Percentiles rank a stretch among this genome's conserved stretches.
These are phyloP conservation scores for Boechera stricta DNA, from an alignment of 345 rosid species.

Conservation along the genomic window DNA sequence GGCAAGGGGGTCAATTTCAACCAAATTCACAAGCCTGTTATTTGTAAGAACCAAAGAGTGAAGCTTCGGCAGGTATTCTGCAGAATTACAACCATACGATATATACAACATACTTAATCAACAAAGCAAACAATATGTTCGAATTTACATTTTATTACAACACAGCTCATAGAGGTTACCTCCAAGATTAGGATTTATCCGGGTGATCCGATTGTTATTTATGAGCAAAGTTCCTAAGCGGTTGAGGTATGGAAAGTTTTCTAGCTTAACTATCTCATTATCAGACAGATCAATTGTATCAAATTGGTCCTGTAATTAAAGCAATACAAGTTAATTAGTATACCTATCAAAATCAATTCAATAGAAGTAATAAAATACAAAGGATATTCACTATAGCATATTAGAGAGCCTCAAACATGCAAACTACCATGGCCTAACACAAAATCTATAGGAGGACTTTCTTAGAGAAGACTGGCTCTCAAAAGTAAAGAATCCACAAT, in stretches of 20 bases:
- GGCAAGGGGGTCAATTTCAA: constrained; percentile 93
- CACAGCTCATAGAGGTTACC: constrained; percentile 48
- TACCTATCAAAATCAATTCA: not conserved
- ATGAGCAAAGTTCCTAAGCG: constrained; percentile 90
- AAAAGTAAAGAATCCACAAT: constrained; percentile 1
- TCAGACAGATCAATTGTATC: constrained; percentile 97
- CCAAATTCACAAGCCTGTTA: constrained; percentile 97
- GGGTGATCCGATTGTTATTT: constrained; percentile 92
- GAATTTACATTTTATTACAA: not conserved
- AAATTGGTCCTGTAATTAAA: constrained; percentile 83
- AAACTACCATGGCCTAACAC: not conserved
- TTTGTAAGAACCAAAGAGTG: constrained; percentile 92
- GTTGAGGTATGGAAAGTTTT: constrained; percentile 83
- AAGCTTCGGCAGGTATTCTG: constrained; percentile 90
- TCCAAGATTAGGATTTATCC: constrained; percentile 89
- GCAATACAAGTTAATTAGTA: constrained; percentile 9
- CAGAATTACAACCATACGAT: constrained; percentile 21
- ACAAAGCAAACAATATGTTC: not conserved
- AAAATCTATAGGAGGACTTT: not conserved
- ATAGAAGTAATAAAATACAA: not conserved
- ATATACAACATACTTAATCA: constrained; percentile 12
- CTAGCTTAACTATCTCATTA: constrained; percentile 99
- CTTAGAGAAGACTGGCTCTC: constrained; percentile 1
- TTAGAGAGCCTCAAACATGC: constrained; percentile 5
- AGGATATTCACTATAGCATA: not conserved